Conservation (phyloP, 176 grass and related monocot genomes). For the Melocanna baccifera region DNA sequence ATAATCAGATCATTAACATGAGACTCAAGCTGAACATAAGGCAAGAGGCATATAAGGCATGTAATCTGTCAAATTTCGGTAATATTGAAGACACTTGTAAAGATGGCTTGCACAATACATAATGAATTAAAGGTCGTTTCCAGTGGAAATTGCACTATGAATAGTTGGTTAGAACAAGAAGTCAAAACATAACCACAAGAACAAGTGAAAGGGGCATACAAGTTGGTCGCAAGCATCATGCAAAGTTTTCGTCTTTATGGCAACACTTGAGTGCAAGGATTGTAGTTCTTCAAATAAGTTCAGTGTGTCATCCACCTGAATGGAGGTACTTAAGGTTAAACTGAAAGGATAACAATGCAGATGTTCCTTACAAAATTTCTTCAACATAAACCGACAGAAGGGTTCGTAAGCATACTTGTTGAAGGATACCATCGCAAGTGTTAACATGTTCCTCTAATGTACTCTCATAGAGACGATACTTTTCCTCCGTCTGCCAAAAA, state of each 20-base stretch:
- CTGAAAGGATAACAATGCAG: too few relatives aligned
- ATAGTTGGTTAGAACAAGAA: neutral
- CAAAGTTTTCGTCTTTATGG: constrained; percentile 88
- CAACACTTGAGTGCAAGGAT: constrained; percentile 78
- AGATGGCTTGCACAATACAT: constrained; percentile 5
- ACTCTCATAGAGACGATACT: constrained; percentile 91
- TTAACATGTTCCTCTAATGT: constrained; percentile 71
- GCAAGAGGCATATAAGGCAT: neutral
- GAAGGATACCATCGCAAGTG: constrained; percentile 88
- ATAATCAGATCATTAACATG: neutral
- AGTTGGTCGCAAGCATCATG: constrained; percentile 97
- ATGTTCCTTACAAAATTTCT: constrained; percentile 5
- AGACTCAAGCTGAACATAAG: constrained; percentile 1
- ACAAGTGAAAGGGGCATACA: constrained; percentile 39
- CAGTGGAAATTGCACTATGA: constrained; percentile 2
- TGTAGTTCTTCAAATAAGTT: constrained; percentile 93
- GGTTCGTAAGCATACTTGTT: constrained; percentile 55
- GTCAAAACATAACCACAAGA: neutral
- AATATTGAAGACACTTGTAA: constrained; percentile 23
- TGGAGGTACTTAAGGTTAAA: constrained; percentile 15
- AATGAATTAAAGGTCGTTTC: neutral
- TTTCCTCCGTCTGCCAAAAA: constrained; percentile 82
- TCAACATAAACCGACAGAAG: constrained; percentile 28
- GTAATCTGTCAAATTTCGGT: neutral
- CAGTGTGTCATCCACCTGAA: constrained; percentile 88